Evolutionary conservation across 345 rosid genomes (phyloP).

Genomic region (Carallia brachiata): DNA sequence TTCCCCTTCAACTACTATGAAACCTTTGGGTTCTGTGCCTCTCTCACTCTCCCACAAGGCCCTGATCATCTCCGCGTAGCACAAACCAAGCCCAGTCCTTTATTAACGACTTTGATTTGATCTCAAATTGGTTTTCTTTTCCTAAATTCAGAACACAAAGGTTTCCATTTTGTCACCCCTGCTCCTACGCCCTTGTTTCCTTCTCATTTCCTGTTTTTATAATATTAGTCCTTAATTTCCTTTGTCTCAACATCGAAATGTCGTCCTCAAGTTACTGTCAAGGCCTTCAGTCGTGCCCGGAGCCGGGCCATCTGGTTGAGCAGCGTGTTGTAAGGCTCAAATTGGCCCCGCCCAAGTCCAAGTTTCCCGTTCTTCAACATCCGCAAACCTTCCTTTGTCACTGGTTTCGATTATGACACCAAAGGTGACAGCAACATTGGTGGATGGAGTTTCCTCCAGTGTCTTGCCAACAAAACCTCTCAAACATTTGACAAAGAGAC

Average conservation of each 20-base stretch:
- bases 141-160: background rate
- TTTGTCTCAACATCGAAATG: constrained; percentile 25
- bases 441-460: constrained; percentile 28
- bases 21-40: background rate
- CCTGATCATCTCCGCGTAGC: background rate
- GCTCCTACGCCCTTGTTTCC: constrained; percentile 13
- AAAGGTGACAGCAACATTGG: constrained; percentile 10
- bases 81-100: background rate
- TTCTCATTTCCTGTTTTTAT: constrained; percentile 6
- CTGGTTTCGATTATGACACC: constrained; percentile 10
- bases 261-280: constrained; percentile 44
- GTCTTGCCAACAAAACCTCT: background rate
- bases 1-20: constrained; percentile 18
- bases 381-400: background rate
- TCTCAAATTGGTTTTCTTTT: background rate
- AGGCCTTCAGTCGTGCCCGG: constrained; percentile 53
- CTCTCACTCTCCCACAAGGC: background rate
- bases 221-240: background rate
- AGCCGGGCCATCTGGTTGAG: constrained; percentile 27
- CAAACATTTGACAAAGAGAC: too few relatives aligned
- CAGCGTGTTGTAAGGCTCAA: constrained; percentile 39
- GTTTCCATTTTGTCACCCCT: constrained; percentile 22
- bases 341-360: constrained; percentile 35
- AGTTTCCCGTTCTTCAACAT: background rate
- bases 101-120: background rate